Conservation (phyloP, 345 rosid species). For the Citrus reticulata region DNA sequence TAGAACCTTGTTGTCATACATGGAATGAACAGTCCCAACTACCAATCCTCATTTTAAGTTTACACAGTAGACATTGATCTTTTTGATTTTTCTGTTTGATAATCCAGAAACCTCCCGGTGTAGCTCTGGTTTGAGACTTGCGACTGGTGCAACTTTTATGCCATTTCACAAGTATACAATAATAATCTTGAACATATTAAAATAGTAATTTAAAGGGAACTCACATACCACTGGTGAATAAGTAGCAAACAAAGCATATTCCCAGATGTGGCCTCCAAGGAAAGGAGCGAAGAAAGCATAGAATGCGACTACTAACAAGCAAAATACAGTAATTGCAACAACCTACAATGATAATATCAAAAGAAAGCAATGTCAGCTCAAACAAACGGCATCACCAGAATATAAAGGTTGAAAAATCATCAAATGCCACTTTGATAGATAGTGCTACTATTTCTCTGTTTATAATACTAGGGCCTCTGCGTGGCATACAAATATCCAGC, state of each 20-base stretch:
- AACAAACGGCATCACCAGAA: not conserved
- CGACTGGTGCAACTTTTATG: not conserved
- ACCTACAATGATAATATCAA: slow-evolving; percentile 40
- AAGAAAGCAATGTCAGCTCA: not conserved
- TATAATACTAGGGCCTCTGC: not conserved
- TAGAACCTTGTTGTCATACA: no score
- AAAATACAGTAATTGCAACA: slow-evolving; percentile 94
- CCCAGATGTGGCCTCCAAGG: slow-evolving; percentile 90
- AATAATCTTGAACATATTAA: not conserved
- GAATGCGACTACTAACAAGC: slow-evolving; percentile 83
- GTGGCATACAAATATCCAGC: not conserved
- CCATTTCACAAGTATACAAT: not conserved
- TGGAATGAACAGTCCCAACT: no score
- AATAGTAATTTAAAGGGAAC: not conserved
- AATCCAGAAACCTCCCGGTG: no score
- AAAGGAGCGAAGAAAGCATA: slow-evolving; percentile 97
- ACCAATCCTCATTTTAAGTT: not conserved
- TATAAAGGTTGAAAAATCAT: not conserved
- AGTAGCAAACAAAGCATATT: slow-evolving; percentile 56
- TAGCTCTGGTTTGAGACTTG: no score
- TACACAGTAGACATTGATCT: not conserved
- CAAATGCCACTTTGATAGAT: not conserved
- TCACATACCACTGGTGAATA: slow-evolving; percentile 93
- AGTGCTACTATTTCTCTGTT: not conserved
- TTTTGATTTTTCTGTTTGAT: no score